Conservation (phyloP, 2,329 filamentous ascomycete species). For the Lachnellula occidentalis region DNA sequence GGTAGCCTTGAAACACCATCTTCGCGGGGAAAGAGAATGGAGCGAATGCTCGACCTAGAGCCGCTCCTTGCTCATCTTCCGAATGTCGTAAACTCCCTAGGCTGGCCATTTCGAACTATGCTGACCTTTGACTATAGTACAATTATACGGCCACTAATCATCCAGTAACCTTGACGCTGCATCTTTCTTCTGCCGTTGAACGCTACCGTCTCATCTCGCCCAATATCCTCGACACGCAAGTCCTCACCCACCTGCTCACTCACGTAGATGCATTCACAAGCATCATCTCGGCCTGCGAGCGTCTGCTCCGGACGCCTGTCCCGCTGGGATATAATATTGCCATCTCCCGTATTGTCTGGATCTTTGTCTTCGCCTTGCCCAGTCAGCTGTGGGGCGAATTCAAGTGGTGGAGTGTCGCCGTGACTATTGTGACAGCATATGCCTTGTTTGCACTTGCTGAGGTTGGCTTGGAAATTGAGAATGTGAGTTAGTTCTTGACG, state of each 20-base stretch:
- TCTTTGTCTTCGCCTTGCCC: slow-evolving; percentile 22
- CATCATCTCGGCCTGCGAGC: slow-evolving; percentile 22
- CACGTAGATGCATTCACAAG: slow-evolving; percentile 21
- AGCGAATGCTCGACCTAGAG: slow-evolving; percentile 6
- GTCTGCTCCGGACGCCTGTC: slow-evolving; percentile 23
- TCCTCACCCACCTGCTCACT: slow-evolving; percentile 23
- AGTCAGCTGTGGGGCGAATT: slow-evolving; percentile 21
- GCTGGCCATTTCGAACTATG: background rate
- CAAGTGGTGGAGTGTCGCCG: slow-evolving; percentile 20
- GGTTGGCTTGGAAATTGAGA: slow-evolving; percentile 23
- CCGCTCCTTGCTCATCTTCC: slow-evolving; percentile 4
- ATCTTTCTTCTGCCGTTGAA: slow-evolving; percentile 19
- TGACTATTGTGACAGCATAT: slow-evolving; percentile 23
- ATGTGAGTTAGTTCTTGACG: slow-evolving; percentile 7
- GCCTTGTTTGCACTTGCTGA: slow-evolving; percentile 21
- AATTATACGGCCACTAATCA: slow-evolving; percentile 13
- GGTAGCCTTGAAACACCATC: slow-evolving; percentile 13
- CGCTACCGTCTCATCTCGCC: slow-evolving; percentile 6
- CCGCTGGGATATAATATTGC: slow-evolving; percentile 25
- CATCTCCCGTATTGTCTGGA: slow-evolving; percentile 24
- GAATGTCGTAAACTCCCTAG: slow-evolving; percentile 3
- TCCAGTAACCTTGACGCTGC: slow-evolving; percentile 19
- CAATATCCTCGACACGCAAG: slow-evolving; percentile 19
- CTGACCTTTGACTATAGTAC: slow-evolving; percentile 5
- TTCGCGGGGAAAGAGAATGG: slow-evolving; percentile 13